Evolutionary conservation across 768 basidiomycete genomes (phyloP).

Genomic region (Boletus subparvulus): DNA sequence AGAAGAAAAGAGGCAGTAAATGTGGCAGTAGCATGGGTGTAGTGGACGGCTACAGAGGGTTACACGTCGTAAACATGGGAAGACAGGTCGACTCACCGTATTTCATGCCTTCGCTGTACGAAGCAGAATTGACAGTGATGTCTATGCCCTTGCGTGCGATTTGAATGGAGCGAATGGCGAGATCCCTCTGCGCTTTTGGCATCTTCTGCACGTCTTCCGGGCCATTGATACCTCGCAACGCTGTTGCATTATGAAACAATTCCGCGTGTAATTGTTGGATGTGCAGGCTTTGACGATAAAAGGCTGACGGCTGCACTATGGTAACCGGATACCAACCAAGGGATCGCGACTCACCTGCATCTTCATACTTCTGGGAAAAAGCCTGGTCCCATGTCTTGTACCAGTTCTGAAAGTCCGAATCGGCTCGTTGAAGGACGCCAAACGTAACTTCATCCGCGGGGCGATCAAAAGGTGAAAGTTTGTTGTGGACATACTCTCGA

Average conservation of each 20-base stretch:
- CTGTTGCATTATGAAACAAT: conserved; percentile 81
- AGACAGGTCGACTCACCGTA: conserved; percentile 56
- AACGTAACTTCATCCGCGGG: conserved; percentile 76
- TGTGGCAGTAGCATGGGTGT: conserved; percentile 90
- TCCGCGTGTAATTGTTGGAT: conserved; percentile 88
- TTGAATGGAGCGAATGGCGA: conserved; percentile 80
- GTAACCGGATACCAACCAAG: conserved; percentile 5
- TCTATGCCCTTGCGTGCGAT: conserved; percentile 80
- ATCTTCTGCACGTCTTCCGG: conserved; percentile 86
- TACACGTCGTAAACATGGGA: conserved; percentile 1
- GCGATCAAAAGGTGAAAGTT: conserved; percentile 74
- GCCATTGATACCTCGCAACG: conserved; percentile 77
- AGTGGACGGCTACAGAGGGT: conserved; percentile 66
- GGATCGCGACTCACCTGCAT: conserved; percentile 56
- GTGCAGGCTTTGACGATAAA: conserved; percentile 85
- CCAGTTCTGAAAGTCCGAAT: conserved; percentile 79
- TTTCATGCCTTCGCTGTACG: conserved; percentile 90
- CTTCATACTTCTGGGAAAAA: conserved; percentile 80
- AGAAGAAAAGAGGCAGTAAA: conserved; percentile 91
- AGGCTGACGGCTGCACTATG: conserved; percentile 46
- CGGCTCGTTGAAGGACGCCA: conserved; percentile 67
- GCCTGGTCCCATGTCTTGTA: conserved; percentile 75
- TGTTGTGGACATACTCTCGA: conserved; percentile 82
- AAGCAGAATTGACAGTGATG: conserved; percentile 78
- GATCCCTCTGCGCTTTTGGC: conserved; percentile 70